phyloP scores from a whole-genome alignment of 1,139 yeast genomes.

The Hyphopichia wangnamkhiaoensis region DNA sequence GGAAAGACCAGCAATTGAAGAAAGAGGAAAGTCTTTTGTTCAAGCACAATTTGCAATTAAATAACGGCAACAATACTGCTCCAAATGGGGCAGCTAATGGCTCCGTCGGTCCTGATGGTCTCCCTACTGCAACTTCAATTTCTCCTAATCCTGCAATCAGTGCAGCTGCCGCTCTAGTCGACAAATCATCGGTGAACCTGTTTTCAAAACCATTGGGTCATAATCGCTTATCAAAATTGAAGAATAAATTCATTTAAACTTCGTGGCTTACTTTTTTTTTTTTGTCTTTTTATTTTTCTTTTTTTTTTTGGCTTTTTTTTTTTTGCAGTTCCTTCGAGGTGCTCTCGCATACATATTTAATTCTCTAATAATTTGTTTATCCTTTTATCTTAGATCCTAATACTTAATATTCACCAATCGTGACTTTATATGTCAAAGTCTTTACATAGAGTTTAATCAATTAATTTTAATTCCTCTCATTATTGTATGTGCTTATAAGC shows the following conservation, averaged over 20 bases:
- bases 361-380: no score
- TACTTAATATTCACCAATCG: no score
- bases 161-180: conserved; percentile 5
- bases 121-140: not conserved
- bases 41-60: conserved; percentile 13
- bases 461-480: no score
- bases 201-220: conserved; percentile 1
- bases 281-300: conserved; percentile 4
- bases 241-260: conserved; percentile 5
- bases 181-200: not conserved
- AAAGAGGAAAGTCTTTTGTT: conserved; percentile 57
- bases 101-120: not conserved
- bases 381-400: no score
- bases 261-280: not conserved
- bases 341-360: no score
- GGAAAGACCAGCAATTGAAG: conserved; percentile 47
- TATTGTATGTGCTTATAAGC: no score
- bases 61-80: not conserved
- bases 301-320: conserved; percentile 7
- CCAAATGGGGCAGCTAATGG: not conserved
- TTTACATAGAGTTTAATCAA: no score
- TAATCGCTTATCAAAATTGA: conserved; percentile 9
- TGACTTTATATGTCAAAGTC: no score
- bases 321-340: not conserved
- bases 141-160: not conserved